Base-by-base conservation (phyloP, 768 basidiomycete species). In the Trametes cubensis region DNA sequence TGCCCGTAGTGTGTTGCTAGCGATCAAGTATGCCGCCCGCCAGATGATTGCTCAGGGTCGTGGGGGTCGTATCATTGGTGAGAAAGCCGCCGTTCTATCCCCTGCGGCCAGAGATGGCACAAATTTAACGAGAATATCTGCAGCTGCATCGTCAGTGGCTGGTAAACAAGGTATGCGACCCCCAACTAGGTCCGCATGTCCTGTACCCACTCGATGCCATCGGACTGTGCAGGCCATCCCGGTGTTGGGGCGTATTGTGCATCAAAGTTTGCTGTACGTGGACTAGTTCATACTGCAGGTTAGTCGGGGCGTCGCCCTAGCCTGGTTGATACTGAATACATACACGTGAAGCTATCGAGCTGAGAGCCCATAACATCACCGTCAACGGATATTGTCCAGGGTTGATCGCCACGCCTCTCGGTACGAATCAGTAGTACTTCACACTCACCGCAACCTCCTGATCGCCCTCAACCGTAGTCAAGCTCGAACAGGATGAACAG, bases 1-100 rank as follows among this genome's bases (percentile, higher is more conserved):
- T 44, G 71, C 74, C 26, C 74, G 72, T 15, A 79, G 82, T 6
- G 71, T 72, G 0, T 73, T 81, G 63, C 67, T 80, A n/a, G 74
- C 73, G 54, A 79, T 79, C 63, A 81, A 79, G 61, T 71, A 75
- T 51, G 81, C 78, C 15, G 81, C 79, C 8, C 64, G 66, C 26
- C 74, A 77, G 62, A 81, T 81, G 77, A n/a, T n/a, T n/a, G n/a
- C n/a, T n/a, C n/a, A n/a, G n/a, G n/a, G n/a, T n/a, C n/a, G n/a
- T n/a, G n/a, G 78, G 13, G 79, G 80, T 1, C 47, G 47, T 14
- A 48, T 48, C 17, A 25, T 48, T 25, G 47, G 47, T 48, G 21
- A 25, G 47, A 42, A 15, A 13, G n/a, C 41, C 41, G 41, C 4
- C 41, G 11, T n/a, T 20, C n/a, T 3, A 1, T 25, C n/a, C 44